Conservation (phyloP, 2,329 filamentous ascomycete genomes). For the Ophiostoma australiae region DNA sequence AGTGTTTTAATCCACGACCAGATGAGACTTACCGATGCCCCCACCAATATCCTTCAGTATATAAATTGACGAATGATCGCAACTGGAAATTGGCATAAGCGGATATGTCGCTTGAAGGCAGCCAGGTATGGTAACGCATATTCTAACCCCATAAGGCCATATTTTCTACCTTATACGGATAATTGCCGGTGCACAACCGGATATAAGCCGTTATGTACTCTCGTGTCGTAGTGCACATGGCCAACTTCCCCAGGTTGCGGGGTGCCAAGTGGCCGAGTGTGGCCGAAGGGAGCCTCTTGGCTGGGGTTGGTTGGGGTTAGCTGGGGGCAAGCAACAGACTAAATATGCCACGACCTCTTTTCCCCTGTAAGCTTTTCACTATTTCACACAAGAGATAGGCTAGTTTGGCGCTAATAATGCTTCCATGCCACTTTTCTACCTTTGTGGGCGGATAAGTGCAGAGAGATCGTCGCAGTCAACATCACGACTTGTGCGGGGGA, state of each 20-base stretch:
- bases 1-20: too few species aligned
- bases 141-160: too few species aligned
- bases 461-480: neutral
- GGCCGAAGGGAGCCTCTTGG: neutral
- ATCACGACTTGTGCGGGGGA: neutral
- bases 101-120: too few species aligned
- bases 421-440: neutral
- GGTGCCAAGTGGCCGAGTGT: neutral
- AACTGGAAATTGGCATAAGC: too few species aligned
- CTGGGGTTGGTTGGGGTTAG: neutral
- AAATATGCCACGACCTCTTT: neutral
- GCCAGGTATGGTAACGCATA: too few species aligned
- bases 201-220: neutral
- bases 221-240: neutral
- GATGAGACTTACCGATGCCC: too few species aligned
- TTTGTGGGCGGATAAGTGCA: neutral
- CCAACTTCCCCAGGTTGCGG: neutral
- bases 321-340: neutral
- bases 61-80: too few species aligned
- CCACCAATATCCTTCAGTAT: too few species aligned
- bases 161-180: neutral
- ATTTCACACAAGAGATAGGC: neutral
- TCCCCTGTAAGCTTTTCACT: neutral
- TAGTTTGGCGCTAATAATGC: constrained; percentile 1
- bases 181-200: neutral